Evolutionary conservation across 768 basidiomycete genomes (phyloP).

Genomic region (Piloderma croceum): DNA sequence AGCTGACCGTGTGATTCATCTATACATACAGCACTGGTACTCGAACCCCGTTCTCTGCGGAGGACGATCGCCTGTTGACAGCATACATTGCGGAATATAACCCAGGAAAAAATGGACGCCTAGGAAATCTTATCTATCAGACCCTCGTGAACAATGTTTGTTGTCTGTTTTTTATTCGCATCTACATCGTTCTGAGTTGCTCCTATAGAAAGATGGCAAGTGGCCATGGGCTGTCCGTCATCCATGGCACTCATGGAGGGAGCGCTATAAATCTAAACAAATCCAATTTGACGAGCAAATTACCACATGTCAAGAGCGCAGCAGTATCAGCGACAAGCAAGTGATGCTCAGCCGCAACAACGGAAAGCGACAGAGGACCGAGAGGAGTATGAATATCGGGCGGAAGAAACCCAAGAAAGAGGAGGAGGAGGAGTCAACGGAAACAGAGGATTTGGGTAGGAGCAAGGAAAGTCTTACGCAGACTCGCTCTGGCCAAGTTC

Average conservation of each 20-base stretch:
- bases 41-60: conserved; percentile 26
- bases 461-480: too few species aligned
- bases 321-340: too few species aligned
- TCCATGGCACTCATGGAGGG: conserved; percentile 57
- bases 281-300: conserved; percentile 39
- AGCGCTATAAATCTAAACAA: conserved; percentile 47
- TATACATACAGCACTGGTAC: too few species aligned
- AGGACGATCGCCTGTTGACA: conserved; percentile 39
- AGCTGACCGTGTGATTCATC: too few species aligned
- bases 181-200: conserved; percentile 2
- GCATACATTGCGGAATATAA: conserved; percentile 46
- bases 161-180: conserved; percentile 3
- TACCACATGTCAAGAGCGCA: conserved; percentile 29
- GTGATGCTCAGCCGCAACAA: too few species aligned
- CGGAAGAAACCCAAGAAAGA: too few species aligned
- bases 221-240: conserved; percentile 54
- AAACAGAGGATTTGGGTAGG: too few species aligned
- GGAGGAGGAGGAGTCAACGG: too few species aligned
- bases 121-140: conserved; percentile 42
- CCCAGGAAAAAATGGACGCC: conserved; percentile 35
- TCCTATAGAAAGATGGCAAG: conserved; percentile 26
- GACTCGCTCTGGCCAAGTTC: too few species aligned
- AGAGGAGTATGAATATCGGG: too few species aligned
- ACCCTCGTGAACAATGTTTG: conserved; percentile 43
- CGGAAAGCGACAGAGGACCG: too few species aligned